These are phyloP conservation scores for Trichoderma arundinaceum DNA, from an alignment of 2,329 filamentous ascomycete genomes.

Conservation along the genomic window DNA sequence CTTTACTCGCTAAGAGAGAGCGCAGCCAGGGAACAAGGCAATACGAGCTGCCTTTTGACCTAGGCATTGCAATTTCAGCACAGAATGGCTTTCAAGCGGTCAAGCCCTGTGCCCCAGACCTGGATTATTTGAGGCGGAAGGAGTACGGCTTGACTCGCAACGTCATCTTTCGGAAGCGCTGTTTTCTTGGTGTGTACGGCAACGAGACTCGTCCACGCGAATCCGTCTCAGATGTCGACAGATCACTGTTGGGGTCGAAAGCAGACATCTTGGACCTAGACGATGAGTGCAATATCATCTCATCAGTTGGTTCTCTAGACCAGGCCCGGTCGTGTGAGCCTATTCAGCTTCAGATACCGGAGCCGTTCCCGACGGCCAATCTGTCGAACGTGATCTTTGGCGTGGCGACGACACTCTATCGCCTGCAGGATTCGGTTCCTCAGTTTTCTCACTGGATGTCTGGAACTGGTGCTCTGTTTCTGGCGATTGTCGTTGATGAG, in stretches of 20 bases:
- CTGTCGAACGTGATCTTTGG: constrained; percentile 63
- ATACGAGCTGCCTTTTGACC: constrained; percentile 27
- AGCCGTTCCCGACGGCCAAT: constrained; percentile 48
- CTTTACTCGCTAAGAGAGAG: constrained; percentile 3
- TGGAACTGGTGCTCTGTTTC: constrained; percentile 55
- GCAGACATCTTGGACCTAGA: constrained; percentile 42
- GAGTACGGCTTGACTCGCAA: constrained; percentile 47
- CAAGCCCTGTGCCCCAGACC: constrained; percentile 36
- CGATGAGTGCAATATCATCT: constrained; percentile 36
- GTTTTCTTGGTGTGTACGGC: constrained; percentile 48
- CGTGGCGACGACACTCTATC: constrained; percentile 58
- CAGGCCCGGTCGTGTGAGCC: constrained; percentile 45
- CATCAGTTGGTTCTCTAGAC: background rate
- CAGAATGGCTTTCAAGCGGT: constrained; percentile 10
- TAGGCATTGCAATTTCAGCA: constrained; percentile 19
- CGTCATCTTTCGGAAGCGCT: constrained; percentile 53
- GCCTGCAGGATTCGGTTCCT: constrained; percentile 56
- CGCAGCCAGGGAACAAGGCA: constrained; percentile 10
- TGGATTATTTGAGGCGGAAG: constrained; percentile 42
- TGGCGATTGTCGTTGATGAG: constrained; percentile 57
- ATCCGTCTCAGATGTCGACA: constrained; percentile 46
- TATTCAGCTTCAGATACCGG: constrained; percentile 54
- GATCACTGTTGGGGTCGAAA: constrained; percentile 45
- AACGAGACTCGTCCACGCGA: constrained; percentile 44
- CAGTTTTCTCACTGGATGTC: constrained; percentile 63